Evolutionary conservation across 495 filamentous ascomycete species (phyloP).

Genomic region (Hypoxylon cercidicola): DNA sequence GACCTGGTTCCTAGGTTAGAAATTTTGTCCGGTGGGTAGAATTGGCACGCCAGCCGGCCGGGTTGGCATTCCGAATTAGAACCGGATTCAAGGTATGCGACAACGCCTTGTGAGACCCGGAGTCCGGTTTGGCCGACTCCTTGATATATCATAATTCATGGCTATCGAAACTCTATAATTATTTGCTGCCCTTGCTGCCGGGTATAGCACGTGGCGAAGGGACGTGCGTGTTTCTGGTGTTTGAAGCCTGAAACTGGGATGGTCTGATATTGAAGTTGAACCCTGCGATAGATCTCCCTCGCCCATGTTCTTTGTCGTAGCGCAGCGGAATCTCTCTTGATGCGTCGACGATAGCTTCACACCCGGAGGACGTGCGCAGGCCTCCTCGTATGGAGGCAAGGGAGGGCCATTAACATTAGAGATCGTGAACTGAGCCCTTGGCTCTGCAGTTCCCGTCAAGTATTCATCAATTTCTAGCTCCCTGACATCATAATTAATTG

Average conservation of each 20-base stretch:
- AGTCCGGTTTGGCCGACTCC: neutral
- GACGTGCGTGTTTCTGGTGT: conserved; percentile 38
- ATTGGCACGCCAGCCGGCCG: neutral
- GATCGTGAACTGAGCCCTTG: conserved; percentile 22
- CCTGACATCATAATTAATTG: no score
- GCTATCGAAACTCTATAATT: conserved; percentile 8
- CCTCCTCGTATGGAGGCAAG: neutral
- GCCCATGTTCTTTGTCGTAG: conserved; percentile 10
- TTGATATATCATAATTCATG: conserved; percentile 20
- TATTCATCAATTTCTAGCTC: neutral
- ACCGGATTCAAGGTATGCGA: neutral
- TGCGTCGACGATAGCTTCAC: conserved; percentile 28
- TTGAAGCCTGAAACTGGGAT: conserved; percentile 38
- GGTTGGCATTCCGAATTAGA: conserved; percentile 6
- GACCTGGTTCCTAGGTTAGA: conserved; percentile 9
- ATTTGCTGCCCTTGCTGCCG: conserved; percentile 3
- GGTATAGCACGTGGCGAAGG: conserved; percentile 31
- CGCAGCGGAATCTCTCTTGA: conserved; percentile 2
- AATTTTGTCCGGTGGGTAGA: conserved; percentile 8
- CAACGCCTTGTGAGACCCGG: neutral
- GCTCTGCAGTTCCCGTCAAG: neutral
- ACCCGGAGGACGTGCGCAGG: conserved; percentile 15
- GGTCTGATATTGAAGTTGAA: conserved; percentile 33
- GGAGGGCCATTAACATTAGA: neutral
- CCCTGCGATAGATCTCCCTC: conserved; percentile 36